phyloP scores from a whole-genome alignment of 345 rosid genomes.

The Dovyalis caffra region DNA sequence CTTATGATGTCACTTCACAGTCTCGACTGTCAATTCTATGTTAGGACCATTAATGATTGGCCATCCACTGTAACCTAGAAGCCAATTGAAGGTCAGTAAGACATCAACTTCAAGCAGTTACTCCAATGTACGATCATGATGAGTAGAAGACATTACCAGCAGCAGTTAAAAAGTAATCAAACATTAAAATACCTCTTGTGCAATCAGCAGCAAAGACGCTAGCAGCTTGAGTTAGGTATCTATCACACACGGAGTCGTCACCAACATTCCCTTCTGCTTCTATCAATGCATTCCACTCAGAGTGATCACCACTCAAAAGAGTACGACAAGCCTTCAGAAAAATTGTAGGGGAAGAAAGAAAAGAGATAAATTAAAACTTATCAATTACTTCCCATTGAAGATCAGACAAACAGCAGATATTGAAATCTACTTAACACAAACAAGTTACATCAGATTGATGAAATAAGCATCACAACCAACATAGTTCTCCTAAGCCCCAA shows the following conservation, averaged over 20 bases:
- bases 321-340: slow-evolving; percentile 62
- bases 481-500: neutral
- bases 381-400: neutral
- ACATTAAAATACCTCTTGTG: slow-evolving; percentile 45
- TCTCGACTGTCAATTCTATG: neutral
- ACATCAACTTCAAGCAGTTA: neutral
- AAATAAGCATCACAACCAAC: neutral
- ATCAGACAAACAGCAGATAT: neutral
- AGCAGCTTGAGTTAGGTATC: slow-evolving; percentile 62
- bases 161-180: slow-evolving; percentile 1
- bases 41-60: neutral
- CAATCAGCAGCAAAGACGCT: slow-evolving; percentile 42
- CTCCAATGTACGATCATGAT: neutral
- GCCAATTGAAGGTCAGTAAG: neutral
- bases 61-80: neutral
- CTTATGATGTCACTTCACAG: neutral
- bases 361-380: neutral
- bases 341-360: neutral
- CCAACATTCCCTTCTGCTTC: slow-evolving; percentile 53
- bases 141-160: neutral
- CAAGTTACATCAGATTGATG: neutral
- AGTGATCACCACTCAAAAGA: slow-evolving; percentile 54
- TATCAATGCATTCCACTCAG: slow-evolving; percentile 45
- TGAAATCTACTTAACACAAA: neutral
- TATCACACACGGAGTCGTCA: slow-evolving; percentile 45